Base-by-base conservation (phyloP, 768 basidiomycete species). In the Pleurotus pulmonarius region DNA sequence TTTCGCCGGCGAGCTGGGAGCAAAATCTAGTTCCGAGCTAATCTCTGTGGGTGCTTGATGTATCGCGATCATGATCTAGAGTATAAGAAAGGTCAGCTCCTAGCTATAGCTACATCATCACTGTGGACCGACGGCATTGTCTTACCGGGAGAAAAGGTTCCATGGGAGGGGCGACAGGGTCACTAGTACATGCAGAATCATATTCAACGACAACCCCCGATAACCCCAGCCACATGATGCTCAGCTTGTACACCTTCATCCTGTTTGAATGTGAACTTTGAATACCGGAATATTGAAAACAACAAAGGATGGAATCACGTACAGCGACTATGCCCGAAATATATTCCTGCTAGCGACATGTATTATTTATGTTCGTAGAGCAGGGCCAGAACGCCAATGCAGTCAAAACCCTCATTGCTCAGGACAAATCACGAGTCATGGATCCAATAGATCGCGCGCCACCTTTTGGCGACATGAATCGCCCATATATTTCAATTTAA, bases 61-160 rank as follows among this genome's bases (percentile, higher is more conserved):
- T 12, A 40, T 15, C 51, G 40, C 39, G 51, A 52, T 52, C 51
- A 40, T 52, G 51, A 52, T 52, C 51, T 52, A 24, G 51, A 44
- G 38, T 24, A 24, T 34, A 20, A 41, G 48, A n/a, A 15, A n/a
- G 6, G 25, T 24, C 16, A 49, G 48, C 48, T 4, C 48, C 24
- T 12, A n/a, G 26, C 48, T 34, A 49, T 15, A 49, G 25, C 22
- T 24, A 18, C 15, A 34, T 29, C 20, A 49, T 29, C 24, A 26
- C 13, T 24, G 26, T 49, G 20, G 48, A n/a, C 48, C 22, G 48
- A 49, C 48, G 48, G 48, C 48, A 49, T 34, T 49, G 26, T 49
- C 48, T 49, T 25, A 24, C 22, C 15, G 26, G 29, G 48, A 34
- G 48, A 34, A 49, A 34, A 49, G 48, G 48, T 49, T 49, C 48